Evolutionary conservation across 495 filamentous ascomycete genomes (phyloP).

Genomic region (Lepidopterella palustris): DNA sequence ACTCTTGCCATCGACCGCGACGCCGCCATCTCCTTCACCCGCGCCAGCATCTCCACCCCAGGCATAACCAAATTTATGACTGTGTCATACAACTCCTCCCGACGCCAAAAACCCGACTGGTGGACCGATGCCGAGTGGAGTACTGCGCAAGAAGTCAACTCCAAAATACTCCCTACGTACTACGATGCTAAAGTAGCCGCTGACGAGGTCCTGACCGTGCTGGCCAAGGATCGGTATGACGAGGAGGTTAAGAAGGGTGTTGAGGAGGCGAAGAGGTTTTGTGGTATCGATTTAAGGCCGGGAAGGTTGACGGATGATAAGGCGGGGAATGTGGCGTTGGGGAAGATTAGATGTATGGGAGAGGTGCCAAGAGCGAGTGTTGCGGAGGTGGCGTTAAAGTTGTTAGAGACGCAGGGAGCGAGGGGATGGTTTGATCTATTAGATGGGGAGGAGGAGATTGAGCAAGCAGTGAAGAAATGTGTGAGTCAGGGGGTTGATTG

Average conservation of each 20-base stretch:
- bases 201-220: constrained; percentile 62
- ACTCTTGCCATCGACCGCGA: constrained; percentile 53
- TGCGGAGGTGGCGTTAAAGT: constrained; percentile 57
- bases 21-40: constrained; percentile 65
- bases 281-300: constrained; percentile 62
- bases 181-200: constrained; percentile 68
- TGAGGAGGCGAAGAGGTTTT: constrained; percentile 43
- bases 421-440: constrained; percentile 58
- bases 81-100: constrained; percentile 59
- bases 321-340: constrained; percentile 55
- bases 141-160: constrained; percentile 45
- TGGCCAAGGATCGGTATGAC: constrained; percentile 41
- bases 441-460: constrained; percentile 52
- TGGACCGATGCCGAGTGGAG: constrained; percentile 57
- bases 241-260: constrained; percentile 21
- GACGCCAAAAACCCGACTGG: constrained; percentile 56
- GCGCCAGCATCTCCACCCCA: constrained; percentile 51
- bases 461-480: constrained; percentile 58
- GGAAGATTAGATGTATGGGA: constrained; percentile 52
- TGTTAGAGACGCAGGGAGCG: constrained; percentile 55
- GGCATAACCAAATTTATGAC: constrained; percentile 67
- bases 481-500: constrained; percentile 56
- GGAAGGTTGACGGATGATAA: constrained; percentile 54
- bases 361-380: constrained; percentile 60
- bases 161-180: constrained; percentile 54